These are phyloP conservation scores for Meripilus lineatus DNA, from an alignment of 1,284 basidiomycete genomes.

Conservation along the genomic window DNA sequence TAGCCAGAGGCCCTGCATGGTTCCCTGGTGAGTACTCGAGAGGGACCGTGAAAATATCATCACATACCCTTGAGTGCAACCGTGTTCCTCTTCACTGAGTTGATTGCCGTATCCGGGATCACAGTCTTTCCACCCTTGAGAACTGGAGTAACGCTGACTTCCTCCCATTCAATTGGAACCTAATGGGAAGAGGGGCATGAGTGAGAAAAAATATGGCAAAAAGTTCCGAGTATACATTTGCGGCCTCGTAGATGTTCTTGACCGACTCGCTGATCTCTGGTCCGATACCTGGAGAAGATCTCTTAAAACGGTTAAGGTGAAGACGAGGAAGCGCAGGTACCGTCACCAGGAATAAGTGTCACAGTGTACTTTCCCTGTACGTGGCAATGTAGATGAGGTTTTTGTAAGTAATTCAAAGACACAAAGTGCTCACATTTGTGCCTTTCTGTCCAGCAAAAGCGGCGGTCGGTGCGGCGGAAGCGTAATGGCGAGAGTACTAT, in stretches of 20 bases:
- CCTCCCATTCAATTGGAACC: constrained; percentile 98
- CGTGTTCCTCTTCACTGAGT: constrained; percentile 94
- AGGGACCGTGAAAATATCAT: constrained; percentile 2
- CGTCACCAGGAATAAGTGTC: constrained; percentile 89
- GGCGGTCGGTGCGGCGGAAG: constrained; percentile 73
- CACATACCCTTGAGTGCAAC: constrained; percentile 90
- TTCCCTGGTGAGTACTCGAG: constrained; percentile 5
- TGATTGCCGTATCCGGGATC: constrained; percentile 91
- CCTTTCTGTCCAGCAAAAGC: constrained; percentile 87
- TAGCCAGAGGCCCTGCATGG: constrained; percentile 78
- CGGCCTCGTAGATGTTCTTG: constrained; percentile 89
- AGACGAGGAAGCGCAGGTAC: constrained; percentile 41
- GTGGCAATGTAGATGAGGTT: neutral
- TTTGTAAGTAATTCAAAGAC: constrained; percentile 1
- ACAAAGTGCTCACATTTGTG: constrained; percentile 58
- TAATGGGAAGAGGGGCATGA: constrained; percentile 25
- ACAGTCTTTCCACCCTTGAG: constrained; percentile 95
- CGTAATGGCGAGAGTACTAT: constrained; percentile 60
- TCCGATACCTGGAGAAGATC: constrained; percentile 74
- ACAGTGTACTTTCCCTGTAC: constrained; percentile 91
- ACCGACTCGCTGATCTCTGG: constrained; percentile 97
- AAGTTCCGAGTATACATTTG: constrained; percentile 53
- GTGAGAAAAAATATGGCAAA: neutral
- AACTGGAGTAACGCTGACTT: constrained; percentile 94
- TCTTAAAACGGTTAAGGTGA: constrained; percentile 7